Conservation (phyloP, 1,284 basidiomycete species). For the Fomes fomentarius region DNA sequence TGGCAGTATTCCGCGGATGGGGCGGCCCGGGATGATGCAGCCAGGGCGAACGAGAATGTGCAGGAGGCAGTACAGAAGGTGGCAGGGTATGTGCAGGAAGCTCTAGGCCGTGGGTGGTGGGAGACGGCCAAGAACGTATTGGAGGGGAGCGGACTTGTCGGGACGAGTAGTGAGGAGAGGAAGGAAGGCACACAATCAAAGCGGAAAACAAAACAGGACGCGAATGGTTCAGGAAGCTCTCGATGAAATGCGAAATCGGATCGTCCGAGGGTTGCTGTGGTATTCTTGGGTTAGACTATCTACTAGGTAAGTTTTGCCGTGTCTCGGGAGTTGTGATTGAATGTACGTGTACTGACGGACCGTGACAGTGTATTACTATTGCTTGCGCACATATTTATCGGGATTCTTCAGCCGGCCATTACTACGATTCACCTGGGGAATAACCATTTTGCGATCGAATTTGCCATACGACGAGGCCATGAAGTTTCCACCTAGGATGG, state of each 20-base stretch:
- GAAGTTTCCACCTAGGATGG: too few species aligned
- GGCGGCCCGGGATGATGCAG: constrained; percentile 27
- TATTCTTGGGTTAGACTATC: background rate
- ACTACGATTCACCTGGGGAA: too few species aligned
- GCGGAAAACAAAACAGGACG: constrained; percentile 16
- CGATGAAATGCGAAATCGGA: constrained; percentile 3
- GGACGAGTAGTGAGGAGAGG: constrained; percentile 4
- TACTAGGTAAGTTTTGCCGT: background rate
- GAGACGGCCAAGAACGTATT: constrained; percentile 39
- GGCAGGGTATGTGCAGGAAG: constrained; percentile 41
- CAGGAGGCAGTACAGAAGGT: constrained; percentile 49
- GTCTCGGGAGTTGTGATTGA: background rate
- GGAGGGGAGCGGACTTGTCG: constrained; percentile 19
- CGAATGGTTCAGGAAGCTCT: constrained; percentile 15
- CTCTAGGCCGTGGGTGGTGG: constrained; percentile 47
- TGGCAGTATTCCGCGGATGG: constrained; percentile 57
- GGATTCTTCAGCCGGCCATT: background rate
- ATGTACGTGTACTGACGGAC: background rate
- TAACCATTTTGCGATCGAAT: too few species aligned
- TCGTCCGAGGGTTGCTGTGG: background rate
- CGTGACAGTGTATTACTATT: constrained; percentile 4
- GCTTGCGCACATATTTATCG: background rate
- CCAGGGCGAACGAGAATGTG: constrained; percentile 34
- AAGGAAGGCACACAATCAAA: constrained; percentile 2
- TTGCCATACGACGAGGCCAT: too few species aligned